phyloP scores from a whole-genome alignment of 805 yeast species.

The Pichia paraexigua region DNA sequence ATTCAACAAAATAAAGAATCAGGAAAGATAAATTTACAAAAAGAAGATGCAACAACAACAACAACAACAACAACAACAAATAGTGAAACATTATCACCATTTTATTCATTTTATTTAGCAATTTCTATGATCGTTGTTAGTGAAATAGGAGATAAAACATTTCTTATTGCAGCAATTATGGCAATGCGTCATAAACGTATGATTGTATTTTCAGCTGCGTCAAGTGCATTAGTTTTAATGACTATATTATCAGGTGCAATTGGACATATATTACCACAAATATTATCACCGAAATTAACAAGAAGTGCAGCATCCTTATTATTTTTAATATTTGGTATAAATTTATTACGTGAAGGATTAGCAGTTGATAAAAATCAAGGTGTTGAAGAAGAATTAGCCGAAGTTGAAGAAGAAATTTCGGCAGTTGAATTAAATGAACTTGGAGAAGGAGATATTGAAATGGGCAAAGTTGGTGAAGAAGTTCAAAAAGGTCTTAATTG shows the following conservation, averaged over 20 bases:
- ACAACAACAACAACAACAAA: background rate
- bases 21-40: background rate
- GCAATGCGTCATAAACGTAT: slow-evolving; percentile 87
- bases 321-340: slow-evolving; percentile 76
- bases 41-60: background rate
- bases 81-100: slow-evolving; percentile 7
- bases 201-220: slow-evolving; percentile 85
- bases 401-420: slow-evolving; percentile 90
- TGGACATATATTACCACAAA: slow-evolving; percentile 84
- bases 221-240: slow-evolving; percentile 80
- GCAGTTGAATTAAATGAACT: slow-evolving; percentile 46
- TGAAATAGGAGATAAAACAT: slow-evolving; percentile 96
- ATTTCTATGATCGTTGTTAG: slow-evolving; percentile 88
- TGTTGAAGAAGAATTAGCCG: slow-evolving; percentile 92
- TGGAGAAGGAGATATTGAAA: slow-evolving; percentile 51
- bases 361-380: slow-evolving; percentile 76
- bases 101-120: slow-evolving; percentile 60
- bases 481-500: background rate
- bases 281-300: slow-evolving; percentile 73
- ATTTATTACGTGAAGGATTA: slow-evolving; percentile 71
- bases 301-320: slow-evolving; percentile 74
- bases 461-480: slow-evolving; percentile 30
- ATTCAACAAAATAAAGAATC: slow-evolving; percentile 6
- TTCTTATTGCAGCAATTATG: slow-evolving; percentile 93
- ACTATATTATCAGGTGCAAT: slow-evolving; percentile 83